Base-by-base conservation (phyloP, 140 eudicot genomes). In the Anethum foeniculum region DNA sequence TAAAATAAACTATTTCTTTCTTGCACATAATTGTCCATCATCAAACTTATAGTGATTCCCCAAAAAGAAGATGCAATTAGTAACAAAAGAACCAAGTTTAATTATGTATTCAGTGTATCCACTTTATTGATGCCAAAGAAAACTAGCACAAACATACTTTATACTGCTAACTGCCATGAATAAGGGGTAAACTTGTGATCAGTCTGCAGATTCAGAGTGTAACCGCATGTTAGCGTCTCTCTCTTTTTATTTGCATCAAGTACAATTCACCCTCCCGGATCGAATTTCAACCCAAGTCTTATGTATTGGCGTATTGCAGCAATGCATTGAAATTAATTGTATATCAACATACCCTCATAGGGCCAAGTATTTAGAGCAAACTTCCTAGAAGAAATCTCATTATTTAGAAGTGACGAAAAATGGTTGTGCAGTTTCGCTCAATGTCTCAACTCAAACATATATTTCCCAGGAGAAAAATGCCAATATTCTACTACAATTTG, bases 311-410 rank as follows among this genome's bases (percentile, higher is more conserved):
- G 13, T 25, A 62, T 10, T 62, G 69, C 14, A 25, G 69, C 16
- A 62, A 4, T 62, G 69, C 18, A 62, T n/a, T 25, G 36, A 62
- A 62, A 62, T 60, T 21, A 60, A 0, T n/a, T 25, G 69, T 7
- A 60, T 60, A 25, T n/a, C 69, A 62, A 67, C 75, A 52, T 81
- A 88, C 91, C 87, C 87, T 83, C 69, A 83, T 75, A 8, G 91
- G 86, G 52, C 91, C 91, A 48, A 88, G 89, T 43, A 83, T 79
- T 36, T 87, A 87, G 38, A 85, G 83, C 51, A 85, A 81, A 77
- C 89, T 84, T 77, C 91, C 89, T 27, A 88, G 86, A 65, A 88
- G 89, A 69, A 88, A 88, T 76, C 91, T 88, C 43, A 84, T 79
- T 41, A 62, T 27, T 9, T 62, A 5, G 27, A 62, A 62, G 71